These are phyloP conservation scores for Puccinia horiana DNA, from an alignment of 1,284 basidiomycete genomes.

Conservation along the genomic window DNA sequence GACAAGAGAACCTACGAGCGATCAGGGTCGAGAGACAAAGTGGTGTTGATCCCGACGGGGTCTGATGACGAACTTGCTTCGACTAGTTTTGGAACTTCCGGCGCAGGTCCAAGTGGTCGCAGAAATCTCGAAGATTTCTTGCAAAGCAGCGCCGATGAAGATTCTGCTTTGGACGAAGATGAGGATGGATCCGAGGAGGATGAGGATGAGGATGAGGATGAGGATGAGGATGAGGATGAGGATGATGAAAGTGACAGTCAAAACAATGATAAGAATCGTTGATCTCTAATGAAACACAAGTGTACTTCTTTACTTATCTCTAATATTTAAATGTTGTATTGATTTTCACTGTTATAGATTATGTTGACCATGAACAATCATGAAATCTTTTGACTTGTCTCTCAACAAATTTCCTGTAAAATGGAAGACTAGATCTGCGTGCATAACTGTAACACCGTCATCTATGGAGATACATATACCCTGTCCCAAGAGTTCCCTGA, in stretches of 20 bases:
- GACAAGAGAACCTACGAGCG: not conserved
- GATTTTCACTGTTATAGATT: no score
- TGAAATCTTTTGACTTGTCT: no score
- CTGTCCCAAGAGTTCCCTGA: no score
- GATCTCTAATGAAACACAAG: no score
- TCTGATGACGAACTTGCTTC: not conserved
- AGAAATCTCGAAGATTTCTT: constrained; percentile 45
- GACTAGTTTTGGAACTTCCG: not conserved
- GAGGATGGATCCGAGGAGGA: constrained; percentile 10
- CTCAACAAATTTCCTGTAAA: no score
- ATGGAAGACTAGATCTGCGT: no score
- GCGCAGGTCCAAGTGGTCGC: constrained; percentile 3
- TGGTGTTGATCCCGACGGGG: constrained; percentile 39
- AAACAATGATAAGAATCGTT: not conserved
- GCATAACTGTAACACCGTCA: no score
- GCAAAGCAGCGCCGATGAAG: constrained; percentile 40
- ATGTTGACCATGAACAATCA: no score
- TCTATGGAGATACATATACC: no score
- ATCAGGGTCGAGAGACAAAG: constrained; percentile 1
- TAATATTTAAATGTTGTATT: not conserved
- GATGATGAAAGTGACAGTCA: constrained; percentile 15
- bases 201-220: constrained; percentile 12
- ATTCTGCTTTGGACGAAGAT: constrained; percentile 6
- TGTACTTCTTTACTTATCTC: not conserved
- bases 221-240: constrained; percentile 8